Percentiles rank a stretch among this genome's conserved stretches.
Evolutionary conservation across 495 filamentous ascomycete genomes (phyloP).

Genomic region (Aspergillus carlsbadensis): DNA sequence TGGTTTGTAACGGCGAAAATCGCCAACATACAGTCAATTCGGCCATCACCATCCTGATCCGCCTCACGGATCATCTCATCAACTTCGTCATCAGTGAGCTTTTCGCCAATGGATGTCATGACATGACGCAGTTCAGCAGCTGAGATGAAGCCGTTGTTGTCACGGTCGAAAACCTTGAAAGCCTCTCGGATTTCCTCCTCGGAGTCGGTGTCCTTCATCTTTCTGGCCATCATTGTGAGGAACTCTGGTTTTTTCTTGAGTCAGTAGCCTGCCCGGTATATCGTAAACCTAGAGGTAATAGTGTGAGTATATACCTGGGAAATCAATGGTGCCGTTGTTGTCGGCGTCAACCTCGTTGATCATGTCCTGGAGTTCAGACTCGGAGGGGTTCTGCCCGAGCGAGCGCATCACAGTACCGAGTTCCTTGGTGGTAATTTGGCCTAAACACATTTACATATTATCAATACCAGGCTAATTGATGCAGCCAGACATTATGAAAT

Average conservation of each 20-base stretch:
- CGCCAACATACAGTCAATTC: conserved; percentile 79
- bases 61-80: conserved; percentile 99
- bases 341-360: conserved; percentile 99
- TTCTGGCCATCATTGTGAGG: conserved; percentile 99
- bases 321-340: conserved; percentile 99
- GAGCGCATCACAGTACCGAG: conserved; percentile 99
- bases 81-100: conserved; percentile 98
- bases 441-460: conserved; percentile 50
- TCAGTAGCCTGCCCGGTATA: conserved; percentile 9
- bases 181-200: conserved; percentile 98
- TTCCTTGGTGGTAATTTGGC: conserved; percentile 99
- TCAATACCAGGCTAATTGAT: conserved; percentile 4
- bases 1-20: background rate
- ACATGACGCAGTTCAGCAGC: conserved; percentile 97
- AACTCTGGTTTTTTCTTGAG: conserved; percentile 80
- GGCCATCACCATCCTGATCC: conserved; percentile 96
- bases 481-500: background rate
- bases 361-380: conserved; percentile 99
- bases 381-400: conserved; percentile 98
- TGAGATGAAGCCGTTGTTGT: conserved; percentile 99
- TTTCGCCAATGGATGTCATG: conserved; percentile 99
- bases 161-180: conserved; percentile 96
- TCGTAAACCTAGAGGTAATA: background rate
- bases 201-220: conserved; percentile 99
- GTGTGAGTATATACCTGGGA: conserved; percentile 66